Evolutionary conservation across 345 rosid species (phyloP).

Genomic region (Theobroma cacao): DNA sequence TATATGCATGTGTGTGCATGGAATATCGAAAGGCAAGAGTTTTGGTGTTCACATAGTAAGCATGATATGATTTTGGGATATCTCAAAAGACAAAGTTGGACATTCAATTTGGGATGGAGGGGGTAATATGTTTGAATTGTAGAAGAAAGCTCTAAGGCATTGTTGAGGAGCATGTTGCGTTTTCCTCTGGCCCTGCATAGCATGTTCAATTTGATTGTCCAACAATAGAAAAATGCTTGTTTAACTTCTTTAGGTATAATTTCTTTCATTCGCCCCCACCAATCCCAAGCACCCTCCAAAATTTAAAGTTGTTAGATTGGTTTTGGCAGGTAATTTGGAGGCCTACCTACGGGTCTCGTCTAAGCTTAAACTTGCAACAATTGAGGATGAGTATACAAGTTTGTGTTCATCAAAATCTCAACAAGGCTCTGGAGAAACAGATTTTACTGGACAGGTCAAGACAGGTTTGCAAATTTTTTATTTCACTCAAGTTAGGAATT

Average conservation of each 20-base stretch:
- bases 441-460: conserved; percentile 58
- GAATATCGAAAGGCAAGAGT: too few relatives aligned
- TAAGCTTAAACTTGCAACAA: conserved; percentile 73
- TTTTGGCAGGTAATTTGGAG: conserved; percentile 72
- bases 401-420: conserved; percentile 36
- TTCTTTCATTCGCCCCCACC: not conserved
- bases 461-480: conserved; percentile 57
- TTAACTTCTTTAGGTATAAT: not conserved
- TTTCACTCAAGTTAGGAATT: not conserved
- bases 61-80: not conserved
- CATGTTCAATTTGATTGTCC: not conserved
- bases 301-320: not conserved
- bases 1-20: too few relatives aligned
- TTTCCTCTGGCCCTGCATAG: not conserved
- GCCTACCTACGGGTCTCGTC: conserved; percentile 61
- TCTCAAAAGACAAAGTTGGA: not conserved
- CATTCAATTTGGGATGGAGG: not conserved
- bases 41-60: too few relatives aligned
- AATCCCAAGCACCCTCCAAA: not conserved
- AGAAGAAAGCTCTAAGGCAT: not conserved
- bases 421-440: conserved; percentile 44
- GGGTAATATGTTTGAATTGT: not conserved
- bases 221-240: not conserved
- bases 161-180: not conserved
- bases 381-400: conserved; percentile 61